Conservation (phyloP, 306 rosid genomes). For the Ammopiptanthus mongolicus region DNA sequence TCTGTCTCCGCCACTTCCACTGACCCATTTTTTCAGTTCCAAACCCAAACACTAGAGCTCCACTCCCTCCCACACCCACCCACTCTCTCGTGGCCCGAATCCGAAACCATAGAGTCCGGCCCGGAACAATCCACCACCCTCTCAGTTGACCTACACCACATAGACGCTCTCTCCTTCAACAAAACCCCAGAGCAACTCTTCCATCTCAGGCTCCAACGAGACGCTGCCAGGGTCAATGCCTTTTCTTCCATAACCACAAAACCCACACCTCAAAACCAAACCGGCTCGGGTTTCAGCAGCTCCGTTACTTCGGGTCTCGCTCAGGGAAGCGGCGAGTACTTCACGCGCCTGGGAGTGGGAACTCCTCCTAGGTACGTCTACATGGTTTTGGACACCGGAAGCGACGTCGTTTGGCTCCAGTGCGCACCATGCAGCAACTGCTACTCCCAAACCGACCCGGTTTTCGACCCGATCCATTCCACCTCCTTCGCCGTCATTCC, state of each 20-base stretch:
- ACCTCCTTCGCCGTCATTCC: constrained; percentile 28
- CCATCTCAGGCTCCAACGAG: constrained; percentile 48
- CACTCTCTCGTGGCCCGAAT: constrained; percentile 40
- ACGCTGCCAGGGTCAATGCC: constrained; percentile 41
- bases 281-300: constrained; percentile 46
- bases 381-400: constrained; percentile 70
- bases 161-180: constrained; percentile 44
- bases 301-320: constrained; percentile 59
- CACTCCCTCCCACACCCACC: constrained; percentile 36
- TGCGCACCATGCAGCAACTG: constrained; percentile 60
- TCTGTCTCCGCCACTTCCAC: constrained; percentile 28
- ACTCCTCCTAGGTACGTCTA: constrained; percentile 54
- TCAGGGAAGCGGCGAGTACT: constrained; percentile 73
- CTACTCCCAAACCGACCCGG: constrained; percentile 62
- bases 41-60: constrained; percentile 44
- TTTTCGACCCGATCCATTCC: constrained; percentile 54
- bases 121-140: background rate
- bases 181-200: constrained; percentile 56
- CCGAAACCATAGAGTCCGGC: constrained; percentile 14
- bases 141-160: constrained; percentile 44
- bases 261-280: background rate
- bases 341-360: constrained; percentile 75
- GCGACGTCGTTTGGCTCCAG: constrained; percentile 70
- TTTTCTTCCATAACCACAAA: constrained; percentile 19
- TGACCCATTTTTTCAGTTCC: constrained; percentile 24